Evolutionary conservation across 768 basidiomycete species (phyloP).

Genomic region (Boletus edulis): DNA sequence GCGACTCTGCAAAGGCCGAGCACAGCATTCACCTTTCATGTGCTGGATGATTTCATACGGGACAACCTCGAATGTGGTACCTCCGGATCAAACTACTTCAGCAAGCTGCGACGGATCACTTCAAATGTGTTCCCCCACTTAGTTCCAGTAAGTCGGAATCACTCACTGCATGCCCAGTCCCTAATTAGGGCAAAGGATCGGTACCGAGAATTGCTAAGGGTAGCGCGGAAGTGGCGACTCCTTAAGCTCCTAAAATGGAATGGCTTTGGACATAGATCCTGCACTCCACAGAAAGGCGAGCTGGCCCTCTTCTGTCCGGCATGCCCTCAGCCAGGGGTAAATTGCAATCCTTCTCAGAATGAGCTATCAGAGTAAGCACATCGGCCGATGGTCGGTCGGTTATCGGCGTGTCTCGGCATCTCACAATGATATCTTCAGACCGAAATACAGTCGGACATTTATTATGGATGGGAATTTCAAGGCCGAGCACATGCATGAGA

Average conservation of each 20-base stretch:
- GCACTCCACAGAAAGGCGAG: neutral
- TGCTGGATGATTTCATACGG: constrained; percentile 18
- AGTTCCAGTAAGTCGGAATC: neutral
- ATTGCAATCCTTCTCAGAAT: too few species aligned
- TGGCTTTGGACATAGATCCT: neutral
- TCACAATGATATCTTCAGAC: too few species aligned
- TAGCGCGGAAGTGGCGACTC: constrained; percentile 17
- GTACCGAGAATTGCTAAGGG: constrained; percentile 17
- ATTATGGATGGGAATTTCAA: too few species aligned
- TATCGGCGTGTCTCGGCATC: too few species aligned
- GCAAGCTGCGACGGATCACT: neutral
- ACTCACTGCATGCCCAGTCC: too few species aligned
- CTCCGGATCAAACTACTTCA: neutral
- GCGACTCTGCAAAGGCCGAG: neutral
- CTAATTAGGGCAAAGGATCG: neutral
- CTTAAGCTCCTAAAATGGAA: constrained; percentile 22
- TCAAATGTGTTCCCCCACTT: neutral
- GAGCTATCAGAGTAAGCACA: too few species aligned
- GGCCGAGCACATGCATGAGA: too few species aligned
- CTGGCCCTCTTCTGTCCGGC: constrained; percentile 20
- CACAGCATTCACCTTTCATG: constrained; percentile 11
- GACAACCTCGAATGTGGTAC: constrained; percentile 19
- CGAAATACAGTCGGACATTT: too few species aligned
- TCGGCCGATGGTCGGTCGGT: too few species aligned
- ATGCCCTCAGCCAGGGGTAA: too few species aligned